Evolutionary conservation across 192 early-diverging fungal species (phyloP).

Genomic region (Entomortierella lignicola): DNA sequence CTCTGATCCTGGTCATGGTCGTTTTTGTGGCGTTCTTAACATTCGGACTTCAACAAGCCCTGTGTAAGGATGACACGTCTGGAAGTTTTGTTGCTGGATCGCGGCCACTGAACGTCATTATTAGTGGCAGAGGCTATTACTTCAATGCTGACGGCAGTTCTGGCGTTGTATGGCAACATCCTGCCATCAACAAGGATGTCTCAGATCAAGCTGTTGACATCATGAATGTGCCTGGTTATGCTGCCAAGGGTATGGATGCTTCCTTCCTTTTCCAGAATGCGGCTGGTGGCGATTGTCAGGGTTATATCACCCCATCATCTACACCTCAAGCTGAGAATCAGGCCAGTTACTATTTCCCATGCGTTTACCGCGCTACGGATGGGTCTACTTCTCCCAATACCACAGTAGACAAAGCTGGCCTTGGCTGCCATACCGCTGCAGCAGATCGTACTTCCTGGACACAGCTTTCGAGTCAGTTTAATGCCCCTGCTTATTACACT

Average conservation of each 20-base stretch:
- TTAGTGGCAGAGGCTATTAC: constrained; percentile 75
- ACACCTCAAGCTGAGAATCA: constrained; percentile 17
- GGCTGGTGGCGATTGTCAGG: constrained; percentile 58
- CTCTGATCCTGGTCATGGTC: constrained; percentile 82
- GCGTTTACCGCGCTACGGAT: constrained; percentile 18
- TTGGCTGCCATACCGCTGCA: constrained; percentile 59
- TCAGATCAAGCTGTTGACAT: constrained; percentile 51
- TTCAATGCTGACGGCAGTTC: constrained; percentile 51
- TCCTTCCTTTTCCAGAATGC: constrained; percentile 77
- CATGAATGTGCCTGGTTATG: constrained; percentile 57
- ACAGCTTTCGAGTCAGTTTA: constrained; percentile 48
- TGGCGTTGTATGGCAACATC: constrained; percentile 50
- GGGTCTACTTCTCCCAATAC: constrained; percentile 55
- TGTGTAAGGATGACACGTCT: constrained; percentile 60
- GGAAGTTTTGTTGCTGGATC: constrained; percentile 56
- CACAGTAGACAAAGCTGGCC: constrained; percentile 56
- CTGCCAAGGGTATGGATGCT: constrained; percentile 74
- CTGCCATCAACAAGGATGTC: constrained; percentile 43
- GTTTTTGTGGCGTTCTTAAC: constrained; percentile 83
- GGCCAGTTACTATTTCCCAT: constrained; percentile 41
- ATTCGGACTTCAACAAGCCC: constrained; percentile 80
- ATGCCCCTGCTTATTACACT: constrained; percentile 53
- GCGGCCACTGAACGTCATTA: constrained; percentile 57
- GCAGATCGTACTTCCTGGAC: constrained; percentile 49
- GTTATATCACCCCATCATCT: constrained; percentile 19